phyloP scores from a whole-genome alignment of 2,329 filamentous ascomycete genomes.

The Pezicula rhizophila region DNA sequence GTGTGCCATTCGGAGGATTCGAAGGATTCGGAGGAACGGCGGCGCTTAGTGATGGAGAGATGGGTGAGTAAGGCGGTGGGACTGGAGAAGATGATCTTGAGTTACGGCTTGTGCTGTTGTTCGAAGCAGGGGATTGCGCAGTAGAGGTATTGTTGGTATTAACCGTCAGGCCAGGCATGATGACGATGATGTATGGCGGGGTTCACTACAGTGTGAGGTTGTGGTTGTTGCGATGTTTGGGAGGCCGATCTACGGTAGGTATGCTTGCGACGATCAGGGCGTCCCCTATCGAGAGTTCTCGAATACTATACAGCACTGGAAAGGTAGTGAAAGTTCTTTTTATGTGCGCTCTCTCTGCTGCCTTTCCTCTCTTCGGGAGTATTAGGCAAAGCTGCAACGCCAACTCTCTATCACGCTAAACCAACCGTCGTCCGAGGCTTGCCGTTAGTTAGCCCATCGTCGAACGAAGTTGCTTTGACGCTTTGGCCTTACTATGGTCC shows the following conservation, averaged over 20 bases:
- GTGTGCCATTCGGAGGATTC: slow-evolving; percentile 3
- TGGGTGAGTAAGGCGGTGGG: slow-evolving; percentile 25
- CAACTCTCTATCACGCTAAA: too few species aligned
- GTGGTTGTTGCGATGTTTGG: neutral
- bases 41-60: slow-evolving; percentile 21
- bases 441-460: too few species aligned
- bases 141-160: slow-evolving; percentile 11
- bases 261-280: too few species aligned
- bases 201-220: neutral
- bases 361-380: too few species aligned
- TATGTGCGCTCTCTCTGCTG: too few species aligned
- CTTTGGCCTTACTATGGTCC: too few species aligned
- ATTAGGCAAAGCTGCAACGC: too few species aligned
- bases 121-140: slow-evolving; percentile 2
- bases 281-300: too few species aligned
- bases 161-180: slow-evolving; percentile 20
- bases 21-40: slow-evolving; percentile 10
- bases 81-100: slow-evolving; percentile 21
- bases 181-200: neutral
- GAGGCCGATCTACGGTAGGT: neutral
- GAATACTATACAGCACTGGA: too few species aligned
- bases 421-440: too few species aligned
- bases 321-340: too few species aligned
- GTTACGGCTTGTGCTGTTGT: slow-evolving; percentile 3
- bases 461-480: too few species aligned